phyloP scores from a whole-genome alignment of 2,329 filamentous ascomycete genomes.

The Aspergillus felis region DNA sequence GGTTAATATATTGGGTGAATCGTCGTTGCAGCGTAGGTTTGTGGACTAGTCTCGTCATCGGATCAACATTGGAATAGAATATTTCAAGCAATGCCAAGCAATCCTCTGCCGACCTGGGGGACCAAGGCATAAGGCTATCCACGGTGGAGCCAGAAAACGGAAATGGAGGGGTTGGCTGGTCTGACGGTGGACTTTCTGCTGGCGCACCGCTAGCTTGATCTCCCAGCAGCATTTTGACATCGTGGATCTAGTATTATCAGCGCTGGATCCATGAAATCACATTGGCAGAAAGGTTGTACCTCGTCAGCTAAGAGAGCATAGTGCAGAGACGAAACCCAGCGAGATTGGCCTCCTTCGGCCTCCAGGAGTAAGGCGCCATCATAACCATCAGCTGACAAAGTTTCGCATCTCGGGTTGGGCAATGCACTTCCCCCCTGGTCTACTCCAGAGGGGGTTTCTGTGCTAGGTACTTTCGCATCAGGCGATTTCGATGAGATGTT shows the following conservation, averaged over 20 bases:
- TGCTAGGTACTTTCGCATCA: not conserved
- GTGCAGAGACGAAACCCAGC: slow-evolving; percentile 11
- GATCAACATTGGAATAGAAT: slow-evolving; percentile 4
- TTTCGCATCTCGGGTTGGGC: not conserved
- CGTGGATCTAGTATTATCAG: slow-evolving; percentile 4
- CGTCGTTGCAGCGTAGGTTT: slow-evolving; percentile 3
- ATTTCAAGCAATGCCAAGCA: slow-evolving; percentile 3
- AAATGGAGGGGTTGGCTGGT: not conserved
- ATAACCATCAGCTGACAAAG: slow-evolving; percentile 7
- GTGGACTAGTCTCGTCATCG: slow-evolving; percentile 4
- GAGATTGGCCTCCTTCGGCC: slow-evolving; percentile 6
- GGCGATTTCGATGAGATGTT: not conserved
- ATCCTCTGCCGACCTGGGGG: slow-evolving; percentile 1
- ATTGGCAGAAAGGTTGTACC: not conserved
- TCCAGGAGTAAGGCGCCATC: slow-evolving; percentile 9
- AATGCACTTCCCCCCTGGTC: not conserved
- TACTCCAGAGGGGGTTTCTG: too few relatives aligned
- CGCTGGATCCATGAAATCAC: not conserved
- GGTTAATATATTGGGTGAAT: not conserved
- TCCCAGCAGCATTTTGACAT: slow-evolving; percentile 6
- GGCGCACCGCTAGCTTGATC: not conserved
- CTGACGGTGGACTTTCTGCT: not conserved
- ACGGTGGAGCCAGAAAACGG: not conserved
- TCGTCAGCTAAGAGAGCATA: slow-evolving; percentile 11
- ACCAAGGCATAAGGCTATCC: slow-evolving; percentile 3